Conservation (phyloP, 2,329 filamentous ascomycete species). For the Alternaria gaisen region DNA sequence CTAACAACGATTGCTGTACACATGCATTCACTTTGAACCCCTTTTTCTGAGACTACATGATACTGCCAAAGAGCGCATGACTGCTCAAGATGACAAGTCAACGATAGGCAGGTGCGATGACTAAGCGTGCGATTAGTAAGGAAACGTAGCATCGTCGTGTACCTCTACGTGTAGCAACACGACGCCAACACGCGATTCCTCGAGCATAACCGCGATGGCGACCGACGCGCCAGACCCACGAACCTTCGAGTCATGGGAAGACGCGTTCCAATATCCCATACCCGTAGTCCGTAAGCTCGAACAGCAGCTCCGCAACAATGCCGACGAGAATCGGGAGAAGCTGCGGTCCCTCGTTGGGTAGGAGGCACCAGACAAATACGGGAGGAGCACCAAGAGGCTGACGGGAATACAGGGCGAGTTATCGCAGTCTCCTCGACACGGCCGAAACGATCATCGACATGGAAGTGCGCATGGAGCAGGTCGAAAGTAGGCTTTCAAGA, state of each 20-base stretch:
- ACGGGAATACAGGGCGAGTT: slow-evolving; percentile 64
- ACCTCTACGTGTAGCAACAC: slow-evolving; percentile 3
- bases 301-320: slow-evolving; percentile 69
- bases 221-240: slow-evolving; percentile 65
- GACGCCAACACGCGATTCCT: slow-evolving; percentile 6
- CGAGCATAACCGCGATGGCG: slow-evolving; percentile 54
- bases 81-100: background rate
- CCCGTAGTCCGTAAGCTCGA: slow-evolving; percentile 70
- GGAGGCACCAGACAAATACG: slow-evolving; percentile 21
- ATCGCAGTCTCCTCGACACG: slow-evolving; percentile 89
- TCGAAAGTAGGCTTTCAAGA: slow-evolving; percentile 74
- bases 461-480: slow-evolving; percentile 77
- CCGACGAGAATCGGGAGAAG: slow-evolving; percentile 71
- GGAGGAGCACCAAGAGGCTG: slow-evolving; percentile 1
- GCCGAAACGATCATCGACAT: slow-evolving; percentile 94
- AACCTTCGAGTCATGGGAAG: slow-evolving; percentile 68
- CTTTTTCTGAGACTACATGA: background rate
- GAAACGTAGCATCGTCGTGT: slow-evolving; percentile 18
- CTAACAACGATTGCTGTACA: background rate
- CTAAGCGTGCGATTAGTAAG: slow-evolving; percentile 20
- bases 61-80: background rate
- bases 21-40: background rate
- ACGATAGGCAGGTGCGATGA: slow-evolving; percentile 8
- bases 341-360: slow-evolving; percentile 73
- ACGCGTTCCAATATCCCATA: slow-evolving; percentile 72